These are phyloP conservation scores for Cyclocybe aegerita DNA, from an alignment of 768 basidiomycete species.

Conservation along the genomic window DNA sequence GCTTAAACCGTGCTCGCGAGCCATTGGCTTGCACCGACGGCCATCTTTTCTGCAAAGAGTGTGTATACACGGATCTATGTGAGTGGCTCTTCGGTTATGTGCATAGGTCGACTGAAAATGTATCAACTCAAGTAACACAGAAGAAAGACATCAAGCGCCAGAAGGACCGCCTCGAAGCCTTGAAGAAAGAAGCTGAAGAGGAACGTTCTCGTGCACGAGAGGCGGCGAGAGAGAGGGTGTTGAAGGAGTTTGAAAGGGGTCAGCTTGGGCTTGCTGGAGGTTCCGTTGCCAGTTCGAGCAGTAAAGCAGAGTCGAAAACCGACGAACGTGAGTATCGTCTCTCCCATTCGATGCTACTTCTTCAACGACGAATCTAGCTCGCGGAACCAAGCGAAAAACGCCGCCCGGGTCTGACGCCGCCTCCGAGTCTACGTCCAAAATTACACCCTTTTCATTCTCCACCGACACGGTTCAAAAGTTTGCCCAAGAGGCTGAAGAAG, in stretches of 20 bases:
- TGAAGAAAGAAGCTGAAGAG: slow-evolving; percentile 78
- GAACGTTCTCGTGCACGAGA: slow-evolving; percentile 68
- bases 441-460: slow-evolving; percentile 66
- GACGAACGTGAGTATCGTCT: slow-evolving; percentile 27
- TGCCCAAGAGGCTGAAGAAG: slow-evolving; percentile 83
- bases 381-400: slow-evolving; percentile 60
- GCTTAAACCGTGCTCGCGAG: slow-evolving; percentile 79
- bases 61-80: slow-evolving; percentile 84
- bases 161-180: slow-evolving; percentile 70
- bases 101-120: slow-evolving; percentile 1
- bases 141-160: slow-evolving; percentile 94
- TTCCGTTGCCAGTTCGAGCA: slow-evolving; percentile 32
- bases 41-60: slow-evolving; percentile 96
- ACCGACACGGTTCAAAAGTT: slow-evolving; percentile 66
- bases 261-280: slow-evolving; percentile 68
- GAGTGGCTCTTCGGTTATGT: slow-evolving; percentile 26
- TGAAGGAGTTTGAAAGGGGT: slow-evolving; percentile 86
- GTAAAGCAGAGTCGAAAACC: slow-evolving; percentile 8
- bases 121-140: slow-evolving; percentile 62
- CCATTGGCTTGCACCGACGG: slow-evolving; percentile 84
- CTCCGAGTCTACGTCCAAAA: slow-evolving; percentile 5
- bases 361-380: too few species aligned
- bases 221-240: slow-evolving; percentile 84
- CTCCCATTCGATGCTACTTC: too few species aligned
- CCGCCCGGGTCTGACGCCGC: neutral